phyloP scores from a whole-genome alignment of 768 basidiomycete species.

The Myochromella boudieri region DNA sequence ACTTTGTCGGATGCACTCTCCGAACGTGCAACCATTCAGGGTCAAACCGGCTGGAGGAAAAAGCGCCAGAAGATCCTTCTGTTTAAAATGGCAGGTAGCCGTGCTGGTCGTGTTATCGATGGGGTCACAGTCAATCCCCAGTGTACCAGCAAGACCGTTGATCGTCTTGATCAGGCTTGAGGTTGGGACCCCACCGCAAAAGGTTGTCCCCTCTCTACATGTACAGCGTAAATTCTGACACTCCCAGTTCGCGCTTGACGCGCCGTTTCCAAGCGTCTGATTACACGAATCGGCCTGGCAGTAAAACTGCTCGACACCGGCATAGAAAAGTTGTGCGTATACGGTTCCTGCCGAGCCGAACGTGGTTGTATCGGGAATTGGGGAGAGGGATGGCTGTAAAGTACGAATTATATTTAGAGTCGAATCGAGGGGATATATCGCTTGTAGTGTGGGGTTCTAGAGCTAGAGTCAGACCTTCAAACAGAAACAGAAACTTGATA shows the following conservation, averaged over 20 bases:
- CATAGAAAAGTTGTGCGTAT: conserved; percentile 76
- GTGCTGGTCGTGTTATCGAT: conserved; percentile 41
- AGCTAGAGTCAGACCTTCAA: not conserved
- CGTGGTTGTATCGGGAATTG: conserved; percentile 59
- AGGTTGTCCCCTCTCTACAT: conserved; percentile 67
- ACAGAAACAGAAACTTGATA: not conserved
- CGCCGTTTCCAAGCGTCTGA: conserved; percentile 47
- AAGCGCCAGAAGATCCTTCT: conserved; percentile 58
- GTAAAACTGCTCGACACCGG: conserved; percentile 86
- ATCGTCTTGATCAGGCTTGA: conserved; percentile 62
- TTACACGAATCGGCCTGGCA: conserved; percentile 72
- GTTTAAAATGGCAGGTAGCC: conserved; percentile 76
- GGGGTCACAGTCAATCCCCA: conserved; percentile 68
- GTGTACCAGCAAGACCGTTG: conserved; percentile 59
- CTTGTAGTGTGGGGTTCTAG: conserved; percentile 84
- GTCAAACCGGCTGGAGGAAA: conserved; percentile 77
- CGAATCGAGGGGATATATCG: conserved; percentile 67
- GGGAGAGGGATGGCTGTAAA: conserved; percentile 66
- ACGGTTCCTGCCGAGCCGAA: conserved; percentile 53
- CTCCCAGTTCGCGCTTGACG: conserved; percentile 55
- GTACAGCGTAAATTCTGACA: conserved; percentile 76
- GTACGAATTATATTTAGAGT: conserved; percentile 81
- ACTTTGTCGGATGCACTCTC: conserved; percentile 85
- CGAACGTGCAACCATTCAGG: conserved; percentile 74
- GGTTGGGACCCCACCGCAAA: conserved; percentile 61